Base-by-base conservation (phyloP, 257 asterid species). In the Echium plantagineum region DNA sequence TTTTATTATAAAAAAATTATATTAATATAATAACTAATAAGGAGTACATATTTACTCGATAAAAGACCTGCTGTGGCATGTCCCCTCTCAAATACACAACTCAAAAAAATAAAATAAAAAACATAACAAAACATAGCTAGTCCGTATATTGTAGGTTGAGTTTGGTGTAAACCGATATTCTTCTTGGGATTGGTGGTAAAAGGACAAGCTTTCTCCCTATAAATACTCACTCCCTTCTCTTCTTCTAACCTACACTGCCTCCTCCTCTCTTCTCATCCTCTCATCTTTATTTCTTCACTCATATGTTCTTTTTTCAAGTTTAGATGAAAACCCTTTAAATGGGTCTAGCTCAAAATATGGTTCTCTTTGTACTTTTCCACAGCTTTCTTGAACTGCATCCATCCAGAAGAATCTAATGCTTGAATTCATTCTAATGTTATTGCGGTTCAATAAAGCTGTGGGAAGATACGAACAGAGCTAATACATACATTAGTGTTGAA, bases 351-450 rank as follows among this genome's bases (percentile, higher is more conserved):
- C 1, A 24, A 24, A 24, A 60, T 31, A 71, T 84, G 95, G 74
- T 75, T 64, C 87, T 77, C 80, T 78, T 77, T 78, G 74, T 89
- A 70, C 72, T 80, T 75, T 85, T 89, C 96, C 96, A 89, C 96
- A 82, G 96, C 96, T 89, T 89, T 89, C 96, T 89, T 89, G 96
- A 89, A 89, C 96, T 89, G 94, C 86, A 3, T 60, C 30, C 3
- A 21, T 60, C 55, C 15, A n/a, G 19, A 21, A n/a, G 17, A n/a
- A n/a, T 21, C 19, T 24, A 21, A 15, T 52, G 8, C 15, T 8
- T 22, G 12, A 28, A 38, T 60, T 53, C 4, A 13, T 42, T 7
- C 42, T 24, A 15, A 12, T 6, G 38, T 60, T 20, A 16, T 46
- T 47, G 64, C 64, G 55, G 64, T 60, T 60, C 64, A 60, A 60